Base-by-base conservation (phyloP, 441 rosid genomes). In the Populus tomentosa region DNA sequence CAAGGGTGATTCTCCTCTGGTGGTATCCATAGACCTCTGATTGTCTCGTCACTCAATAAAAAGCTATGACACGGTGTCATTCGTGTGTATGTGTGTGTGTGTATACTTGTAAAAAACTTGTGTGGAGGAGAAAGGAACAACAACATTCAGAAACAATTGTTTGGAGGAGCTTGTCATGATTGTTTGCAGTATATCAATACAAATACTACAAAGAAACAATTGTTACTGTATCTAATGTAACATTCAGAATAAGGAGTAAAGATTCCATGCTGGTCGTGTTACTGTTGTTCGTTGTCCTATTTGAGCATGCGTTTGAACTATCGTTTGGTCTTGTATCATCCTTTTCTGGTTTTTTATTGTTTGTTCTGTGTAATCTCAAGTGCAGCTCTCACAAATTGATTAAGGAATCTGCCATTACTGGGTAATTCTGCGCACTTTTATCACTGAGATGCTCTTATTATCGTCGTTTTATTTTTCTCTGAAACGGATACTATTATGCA, bases 1-100 rank as follows among this genome's bases (percentile, higher is more conserved):
- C 3, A 82, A 89, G 79, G 98, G 90, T 53, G 92, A 88, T 23
- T 71, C 78, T 6, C 94, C 98, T 0, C 63, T 90, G 66, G 81
- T 87, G 69, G 72, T 95, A 21, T 71, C 92, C 30, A 83, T 95
- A 36, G 89, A 91, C 77, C 21, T 91, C 36, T 87, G 79, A 38
- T 66, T 63, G 42, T 53, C 38, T 59, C 71, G 66, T 24, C 68
- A 63, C 36, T 65, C 53, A 64, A 21, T 46, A 75, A 73, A 63
- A 56, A 53, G 26, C 24, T 42, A 21, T 2, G 64, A 30, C 7
- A 24, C 8, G 18, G 18, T 64, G 23, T 33, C 70, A 33, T 16
- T 65, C 75, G 5, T 46, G 79, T 67, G 74, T 53, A 21, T 76
- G 26, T 26, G 26, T 26, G 26, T 26, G 5, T 46, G 79, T 67